Evolutionary conservation across 2,329 filamentous ascomycete species (phyloP).

Genomic region (Diaporthe sp.): DNA sequence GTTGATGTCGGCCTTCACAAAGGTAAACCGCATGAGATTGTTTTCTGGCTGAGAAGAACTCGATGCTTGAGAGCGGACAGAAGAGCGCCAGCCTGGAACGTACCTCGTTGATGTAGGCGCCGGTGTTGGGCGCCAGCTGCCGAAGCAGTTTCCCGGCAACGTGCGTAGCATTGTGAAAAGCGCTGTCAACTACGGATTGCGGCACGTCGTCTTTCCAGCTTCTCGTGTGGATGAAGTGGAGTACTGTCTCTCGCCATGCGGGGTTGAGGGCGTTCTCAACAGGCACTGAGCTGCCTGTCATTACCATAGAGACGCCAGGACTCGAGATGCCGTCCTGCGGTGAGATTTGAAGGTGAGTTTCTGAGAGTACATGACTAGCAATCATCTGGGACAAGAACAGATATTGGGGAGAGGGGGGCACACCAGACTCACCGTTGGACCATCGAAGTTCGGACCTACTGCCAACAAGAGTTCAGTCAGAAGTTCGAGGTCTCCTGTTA

Average conservation of each 20-base stretch:
- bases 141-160: neutral
- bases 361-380: neutral
- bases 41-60: neutral
- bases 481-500: no score
- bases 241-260: neutral
- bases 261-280: neutral
- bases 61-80: neutral
- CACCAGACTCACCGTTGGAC: neutral
- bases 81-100: neutral
- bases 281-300: neutral
- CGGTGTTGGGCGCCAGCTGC: neutral
- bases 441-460: neutral
- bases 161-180: neutral
- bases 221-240: neutral
- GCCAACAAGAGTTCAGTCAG: no score
- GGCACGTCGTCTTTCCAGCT: neutral
- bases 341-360: neutral
- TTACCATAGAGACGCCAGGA: neutral
- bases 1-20: neutral
- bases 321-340: neutral
- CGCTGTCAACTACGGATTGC: neutral
- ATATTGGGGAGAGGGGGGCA: no score
- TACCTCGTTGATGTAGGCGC: neutral
- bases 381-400: neutral
- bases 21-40: neutral